Conservation (phyloP, 768 basidiomycete species). For the Leccinum incarnatum region DNA sequence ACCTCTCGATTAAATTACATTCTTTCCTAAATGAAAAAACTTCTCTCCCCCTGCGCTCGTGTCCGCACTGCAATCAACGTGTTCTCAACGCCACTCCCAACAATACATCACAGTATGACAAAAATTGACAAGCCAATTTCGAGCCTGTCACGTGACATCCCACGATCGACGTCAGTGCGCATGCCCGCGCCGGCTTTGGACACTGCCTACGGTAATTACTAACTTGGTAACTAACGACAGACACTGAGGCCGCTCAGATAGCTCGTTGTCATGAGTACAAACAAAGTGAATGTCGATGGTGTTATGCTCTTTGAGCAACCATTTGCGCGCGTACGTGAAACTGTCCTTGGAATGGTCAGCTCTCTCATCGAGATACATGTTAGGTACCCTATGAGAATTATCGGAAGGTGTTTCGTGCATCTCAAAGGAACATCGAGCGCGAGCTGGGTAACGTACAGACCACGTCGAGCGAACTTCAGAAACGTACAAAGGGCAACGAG, state of each 20-base stretch:
- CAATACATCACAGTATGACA: background rate
- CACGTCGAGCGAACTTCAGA: constrained; percentile 57
- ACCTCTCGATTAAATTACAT: constrained; percentile 9
- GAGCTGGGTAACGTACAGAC: constrained; percentile 64
- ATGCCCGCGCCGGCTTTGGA: background rate
- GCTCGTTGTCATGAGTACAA: constrained; percentile 29
- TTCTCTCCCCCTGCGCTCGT: constrained; percentile 7
- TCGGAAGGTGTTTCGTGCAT: constrained; percentile 80
- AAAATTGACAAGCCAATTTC: background rate
- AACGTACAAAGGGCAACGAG: constrained; percentile 37
- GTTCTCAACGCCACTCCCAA: constrained; percentile 6
- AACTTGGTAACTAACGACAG: constrained; percentile 5
- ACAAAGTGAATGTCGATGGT: constrained; percentile 68
- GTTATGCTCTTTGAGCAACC: constrained; percentile 83
- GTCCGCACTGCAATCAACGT: constrained; percentile 15
- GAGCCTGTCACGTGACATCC: constrained; percentile 25
- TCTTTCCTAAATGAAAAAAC: constrained; percentile 6
- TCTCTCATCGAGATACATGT: constrained; percentile 11
- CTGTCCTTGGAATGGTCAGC: background rate
- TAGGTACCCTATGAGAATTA: constrained; percentile 91
- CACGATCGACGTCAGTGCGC: constrained; percentile 17
- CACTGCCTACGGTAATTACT: background rate
- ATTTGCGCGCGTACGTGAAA: constrained; percentile 59
- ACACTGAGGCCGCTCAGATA: constrained; percentile 6
- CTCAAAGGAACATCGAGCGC: constrained; percentile 79